These are phyloP conservation scores for Pseudogymnoascus sp. DNA, from an alignment of 2,329 filamentous ascomycete species.

Conservation along the genomic window DNA sequence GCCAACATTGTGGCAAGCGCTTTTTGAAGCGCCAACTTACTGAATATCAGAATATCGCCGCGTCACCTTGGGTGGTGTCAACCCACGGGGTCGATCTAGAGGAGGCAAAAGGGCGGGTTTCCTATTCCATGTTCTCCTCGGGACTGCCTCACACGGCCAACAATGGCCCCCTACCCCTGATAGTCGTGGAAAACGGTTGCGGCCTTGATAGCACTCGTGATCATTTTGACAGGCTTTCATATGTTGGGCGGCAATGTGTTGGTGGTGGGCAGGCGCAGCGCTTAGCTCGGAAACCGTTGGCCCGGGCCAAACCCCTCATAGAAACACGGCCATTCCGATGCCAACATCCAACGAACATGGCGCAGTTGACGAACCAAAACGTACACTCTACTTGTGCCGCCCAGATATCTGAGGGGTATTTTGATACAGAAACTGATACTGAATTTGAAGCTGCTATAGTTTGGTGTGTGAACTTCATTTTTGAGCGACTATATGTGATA, in stretches of 20 bases:
- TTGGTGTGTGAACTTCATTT: background rate
- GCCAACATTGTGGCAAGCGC: background rate
- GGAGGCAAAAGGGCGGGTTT: background rate
- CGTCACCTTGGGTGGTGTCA: background rate
- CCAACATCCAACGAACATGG: conserved; percentile 3
- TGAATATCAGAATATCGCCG: conserved; percentile 1
- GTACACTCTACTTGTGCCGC: background rate
- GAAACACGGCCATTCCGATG: background rate
- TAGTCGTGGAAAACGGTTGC: background rate
- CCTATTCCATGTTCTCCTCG: background rate
- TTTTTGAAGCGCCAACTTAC: conserved; percentile 3
- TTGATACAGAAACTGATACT: background rate
- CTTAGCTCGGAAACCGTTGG: conserved; percentile 3
- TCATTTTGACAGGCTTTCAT: background rate
- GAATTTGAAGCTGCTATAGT: background rate
- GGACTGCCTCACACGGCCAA: conserved; percentile 4
- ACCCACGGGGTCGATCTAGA: background rate
- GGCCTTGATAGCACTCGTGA: background rate
- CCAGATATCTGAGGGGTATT: background rate
- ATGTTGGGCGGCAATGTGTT: background rate
- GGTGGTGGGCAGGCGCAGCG: conserved; percentile 1
- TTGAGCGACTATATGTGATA: background rate
- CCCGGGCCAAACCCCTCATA: background rate
- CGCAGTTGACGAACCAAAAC: background rate
- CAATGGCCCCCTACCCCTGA: background rate